Evolutionary conservation across 805 yeast species (phyloP), one percentile per base, ranked within the genome.

Genomic region (Starmerella gropengiesseri): DNA sequence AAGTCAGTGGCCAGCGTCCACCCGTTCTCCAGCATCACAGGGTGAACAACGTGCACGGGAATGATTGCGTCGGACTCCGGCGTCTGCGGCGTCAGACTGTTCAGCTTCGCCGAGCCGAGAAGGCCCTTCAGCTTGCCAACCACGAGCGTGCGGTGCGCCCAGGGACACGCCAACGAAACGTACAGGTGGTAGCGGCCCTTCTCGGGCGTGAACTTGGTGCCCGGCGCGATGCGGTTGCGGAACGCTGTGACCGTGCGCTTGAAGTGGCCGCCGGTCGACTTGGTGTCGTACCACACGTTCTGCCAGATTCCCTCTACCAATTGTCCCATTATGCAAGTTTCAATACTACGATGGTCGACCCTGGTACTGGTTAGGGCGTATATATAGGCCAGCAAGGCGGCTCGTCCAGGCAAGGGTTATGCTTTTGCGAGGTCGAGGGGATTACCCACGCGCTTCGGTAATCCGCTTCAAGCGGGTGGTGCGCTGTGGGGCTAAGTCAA

Each of bases 101-200:
- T 43, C 22, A 18, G 28, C 19, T 25, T 26, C 27, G 17, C 14
- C 5, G 31, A 7, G 14, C 49, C 49, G 7, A 47, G 23, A 38
- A 81, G 60, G 1, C 95, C 94, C 65, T 86, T 85, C 49, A 89
- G 66, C 11, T 71, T 62, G 41, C 95, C 65, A 3, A 78, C 69
- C 41, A 85, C 78, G 45, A 87, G 67, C 0, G 87, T 75, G 49
- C 97, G 71, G 58, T 84, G 94, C 1, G 96, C 96, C 87, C 96
- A 89, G 4, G 98, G 97, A 63, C 98, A 89, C 2, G 95, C 95
- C 37, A 70, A 67, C 1, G 91, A 80, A 9, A 85, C 94, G 55
- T 81, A 87, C 43, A 86, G 70, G 62, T 87, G 94, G 59, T 89
- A 89, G 55, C 98, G 71, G 45, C 74, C 74, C 35, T 71, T 69